phyloP scores from a whole-genome alignment of 2,329 filamentous ascomycete genomes.

The Fonsecaea pedrosoi region DNA sequence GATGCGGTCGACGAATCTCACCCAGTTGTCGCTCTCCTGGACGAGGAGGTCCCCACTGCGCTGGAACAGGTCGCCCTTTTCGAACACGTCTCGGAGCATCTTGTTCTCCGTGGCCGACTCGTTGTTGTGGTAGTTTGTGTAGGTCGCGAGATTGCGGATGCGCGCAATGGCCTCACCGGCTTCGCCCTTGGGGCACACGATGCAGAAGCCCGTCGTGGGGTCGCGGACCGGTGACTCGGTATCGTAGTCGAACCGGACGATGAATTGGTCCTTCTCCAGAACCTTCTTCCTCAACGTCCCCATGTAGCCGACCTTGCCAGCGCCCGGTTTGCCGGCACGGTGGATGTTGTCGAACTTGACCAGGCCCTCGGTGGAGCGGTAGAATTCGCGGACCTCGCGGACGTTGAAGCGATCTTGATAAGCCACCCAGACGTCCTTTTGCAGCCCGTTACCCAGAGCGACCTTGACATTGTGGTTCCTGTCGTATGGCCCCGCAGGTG shows the following conservation, averaged over 20 bases:
- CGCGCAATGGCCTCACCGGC: constrained; percentile 80
- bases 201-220: constrained; percentile 70
- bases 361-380: constrained; percentile 76
- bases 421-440: constrained; percentile 56
- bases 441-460: constrained; percentile 56
- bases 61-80: constrained; percentile 80
- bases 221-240: constrained; percentile 71
- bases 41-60: constrained; percentile 79
- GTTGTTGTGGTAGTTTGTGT: constrained; percentile 84
- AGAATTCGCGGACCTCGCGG: constrained; percentile 71
- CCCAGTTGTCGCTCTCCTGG: constrained; percentile 72
- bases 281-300: constrained; percentile 45
- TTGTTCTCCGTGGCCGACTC: constrained; percentile 72
- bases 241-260: constrained; percentile 73
- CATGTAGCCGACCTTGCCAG: constrained; percentile 54
- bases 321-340: constrained; percentile 69
- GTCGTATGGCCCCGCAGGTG: constrained; percentile 53
- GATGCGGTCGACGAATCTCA: constrained; percentile 76
- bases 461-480: constrained; percentile 53
- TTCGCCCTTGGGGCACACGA: constrained; percentile 66
- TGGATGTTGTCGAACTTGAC: constrained; percentile 68
- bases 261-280: constrained; percentile 60
- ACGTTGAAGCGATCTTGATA: constrained; percentile 50
- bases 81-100: constrained; percentile 74
- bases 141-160: constrained; percentile 66